phyloP scores from a whole-genome alignment of 2,329 filamentous ascomycete genomes.

The Herpotrichia juniperi region DNA sequence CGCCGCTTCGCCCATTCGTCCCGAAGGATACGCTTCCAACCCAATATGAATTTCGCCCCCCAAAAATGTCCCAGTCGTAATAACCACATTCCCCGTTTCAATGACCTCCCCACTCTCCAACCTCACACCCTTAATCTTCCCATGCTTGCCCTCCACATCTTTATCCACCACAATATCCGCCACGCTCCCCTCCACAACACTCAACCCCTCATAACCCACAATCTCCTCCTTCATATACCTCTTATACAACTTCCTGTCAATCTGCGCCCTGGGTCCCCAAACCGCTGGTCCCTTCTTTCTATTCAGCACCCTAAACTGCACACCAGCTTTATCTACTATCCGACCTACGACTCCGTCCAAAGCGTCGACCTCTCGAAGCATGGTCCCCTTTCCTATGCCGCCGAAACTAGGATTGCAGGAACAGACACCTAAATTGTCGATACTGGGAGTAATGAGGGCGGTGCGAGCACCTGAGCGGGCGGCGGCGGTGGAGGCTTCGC shows the following conservation, averaged over 20 bases:
- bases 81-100: constrained; percentile 80
- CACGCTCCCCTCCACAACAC: constrained; percentile 83
- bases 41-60: constrained; percentile 96
- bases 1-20: constrained; percentile 90
- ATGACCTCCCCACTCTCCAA: constrained; percentile 88
- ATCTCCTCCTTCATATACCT: constrained; percentile 91
- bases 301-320: constrained; percentile 94
- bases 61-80: constrained; percentile 95
- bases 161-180: constrained; percentile 84
- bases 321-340: constrained; percentile 89
- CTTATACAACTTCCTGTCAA: constrained; percentile 88
- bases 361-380: constrained; percentile 93
- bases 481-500: constrained; percentile 90
- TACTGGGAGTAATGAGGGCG: constrained; percentile 84
- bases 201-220: constrained; percentile 75
- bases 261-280: constrained; percentile 96
- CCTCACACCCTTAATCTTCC: constrained; percentile 81
- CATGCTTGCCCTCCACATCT: constrained; percentile 61
- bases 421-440: constrained; percentile 90
- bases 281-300: constrained; percentile 90
- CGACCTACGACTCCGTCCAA: constrained; percentile 87
- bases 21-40: constrained; percentile 80
- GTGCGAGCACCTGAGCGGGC: constrained; percentile 88
- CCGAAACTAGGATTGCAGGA: constrained; percentile 98
- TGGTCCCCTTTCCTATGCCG: constrained; percentile 97